Evolutionary conservation across 2,329 filamentous ascomycete species (phyloP), one percentile per base, ranked within the genome.

Genomic region (Aspergillus udagawae): DNA sequence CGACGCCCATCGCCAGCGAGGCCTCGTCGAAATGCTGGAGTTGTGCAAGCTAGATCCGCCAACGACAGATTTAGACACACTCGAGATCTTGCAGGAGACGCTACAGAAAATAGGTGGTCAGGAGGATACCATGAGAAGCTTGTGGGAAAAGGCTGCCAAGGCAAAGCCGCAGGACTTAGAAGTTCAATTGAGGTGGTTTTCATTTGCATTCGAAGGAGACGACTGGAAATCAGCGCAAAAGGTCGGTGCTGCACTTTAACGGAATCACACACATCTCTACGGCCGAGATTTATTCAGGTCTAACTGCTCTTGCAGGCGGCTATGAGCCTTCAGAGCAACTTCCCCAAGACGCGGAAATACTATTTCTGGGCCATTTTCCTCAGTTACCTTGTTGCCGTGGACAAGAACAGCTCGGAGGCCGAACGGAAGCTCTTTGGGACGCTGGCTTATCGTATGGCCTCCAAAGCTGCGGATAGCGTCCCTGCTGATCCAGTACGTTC

Each of bases 321-420:
- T 49, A 80, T 80, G 77, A 75, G 73, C 57, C 74, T 80, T 45
- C 76, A 79, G 60, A 80, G 74, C 61, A 78, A 79, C 55, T 81
- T 80, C 56, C 76, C 79, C 1, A 76, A 75, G 58, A 72, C 75
- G 25, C 72, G 78, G 49, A 73, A 78, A 50, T 80, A 79, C 62
- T 76, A 79, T 58, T 78, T 80, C 60, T 80, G 78, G 76, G 77
- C 77, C 27, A 79, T 80, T 28, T 73, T 81, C 56, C 70, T 78
- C 61, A 77, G 74, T 58, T 71, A 78, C 56, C 65, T 80, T 48
- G 68, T 79, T 45, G 66, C 75, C 17, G 60, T 67, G 27, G 72
- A 77, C 55, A 49, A 65, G 9, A 56, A 62, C 20, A 73, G 70
- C 54, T 74, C 74, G 5, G 76, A 78, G 12, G 66, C 69, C 29